Evolutionary conservation across 106 monocot species (phyloP), one percentile per base, ranked within the genome.

Genomic region (Dendrobium officinale): DNA sequence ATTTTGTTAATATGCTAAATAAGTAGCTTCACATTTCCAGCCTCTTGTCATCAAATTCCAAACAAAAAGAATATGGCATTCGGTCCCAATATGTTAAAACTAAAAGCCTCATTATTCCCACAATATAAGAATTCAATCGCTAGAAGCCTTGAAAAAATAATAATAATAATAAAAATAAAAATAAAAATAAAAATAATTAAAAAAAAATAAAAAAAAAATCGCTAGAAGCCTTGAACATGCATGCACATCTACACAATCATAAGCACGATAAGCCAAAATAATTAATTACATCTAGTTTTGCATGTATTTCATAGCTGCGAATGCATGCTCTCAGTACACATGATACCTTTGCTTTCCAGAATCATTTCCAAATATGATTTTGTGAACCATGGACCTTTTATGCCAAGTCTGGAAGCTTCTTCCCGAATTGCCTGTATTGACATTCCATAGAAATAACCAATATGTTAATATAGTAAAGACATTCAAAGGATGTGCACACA

Each of bases 281-380:
- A 72, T 72, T 37, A 40, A 40, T 6, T 17, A 33, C 6, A 72
- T 72, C 31, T 72, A 67, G 26, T 33, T 72, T 72, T 75, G 9
- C 75, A 77, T 49, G 77, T 45, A 77, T 77, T 74, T 74, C 70
- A 74, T n/a, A 15, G 8, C 20, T 41, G 8, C 0, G 0, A 74
- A 43, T 6, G 43, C 19, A 43, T 73, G 48, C 48, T 9, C 43
- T 40, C 4, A 3, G 20, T 74, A 24, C 11, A 85, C 11, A 85
- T 13, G 31, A 80, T 80, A 95, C 98, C 98, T 92, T 92, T 98
- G 77, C 89, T 88, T 78, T 95, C 98, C 42, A 98, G 79, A 79
- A 98, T 98, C 98, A 98, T 94, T 81, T 98, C 98, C 64, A 98
- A 83, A 85, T 98, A 98, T 81, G 97, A 98, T 80, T 95, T 92